These are phyloP conservation scores for Sutorius australiensis DNA, from an alignment of 768 basidiomycete species.

Conservation along the genomic window DNA sequence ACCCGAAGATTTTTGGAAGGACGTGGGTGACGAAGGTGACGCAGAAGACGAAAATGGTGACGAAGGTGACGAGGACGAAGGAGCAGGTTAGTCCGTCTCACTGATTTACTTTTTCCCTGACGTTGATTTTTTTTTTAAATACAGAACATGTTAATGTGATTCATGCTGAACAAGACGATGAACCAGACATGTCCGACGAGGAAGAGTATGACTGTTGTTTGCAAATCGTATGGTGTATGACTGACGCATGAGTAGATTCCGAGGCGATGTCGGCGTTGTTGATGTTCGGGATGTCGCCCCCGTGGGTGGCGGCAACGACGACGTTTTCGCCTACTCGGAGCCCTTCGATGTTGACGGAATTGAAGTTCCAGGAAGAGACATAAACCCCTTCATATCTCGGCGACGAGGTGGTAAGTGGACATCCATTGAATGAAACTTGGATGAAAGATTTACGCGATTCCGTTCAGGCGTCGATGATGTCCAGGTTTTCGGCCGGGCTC, in stretches of 20 bases:
- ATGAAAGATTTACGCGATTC: neutral
- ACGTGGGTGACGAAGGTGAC: slow-evolving; percentile 53
- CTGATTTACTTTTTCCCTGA: neutral
- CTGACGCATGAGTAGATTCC: slow-evolving; percentile 34
- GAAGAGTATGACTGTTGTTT: slow-evolving; percentile 47
- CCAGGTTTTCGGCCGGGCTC: slow-evolving; percentile 60
- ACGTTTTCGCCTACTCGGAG: slow-evolving; percentile 54
- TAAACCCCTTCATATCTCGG: slow-evolving; percentile 45
- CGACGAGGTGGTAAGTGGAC: slow-evolving; percentile 42
- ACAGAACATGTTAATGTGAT: slow-evolving; percentile 54
- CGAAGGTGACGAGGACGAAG: slow-evolving; percentile 43
- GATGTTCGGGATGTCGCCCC: slow-evolving; percentile 33
- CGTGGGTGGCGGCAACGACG: slow-evolving; percentile 36
- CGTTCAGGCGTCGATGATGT: slow-evolving; percentile 48
- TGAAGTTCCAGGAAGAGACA: slow-evolving; percentile 42
- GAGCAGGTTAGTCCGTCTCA: slow-evolving; percentile 13
- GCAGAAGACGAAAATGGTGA: slow-evolving; percentile 59
- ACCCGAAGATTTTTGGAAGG: slow-evolving; percentile 31
- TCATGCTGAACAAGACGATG: slow-evolving; percentile 58
- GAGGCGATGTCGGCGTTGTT: slow-evolving; percentile 38
- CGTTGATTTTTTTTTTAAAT: slow-evolving; percentile 4
- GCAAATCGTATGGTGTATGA: neutral
- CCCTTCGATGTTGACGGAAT: slow-evolving; percentile 45
- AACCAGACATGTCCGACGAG: slow-evolving; percentile 64
- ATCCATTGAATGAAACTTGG: neutral